Conservation (phyloP, 495 filamentous ascomycete species). For the Aspergillus nidulans region DNA sequence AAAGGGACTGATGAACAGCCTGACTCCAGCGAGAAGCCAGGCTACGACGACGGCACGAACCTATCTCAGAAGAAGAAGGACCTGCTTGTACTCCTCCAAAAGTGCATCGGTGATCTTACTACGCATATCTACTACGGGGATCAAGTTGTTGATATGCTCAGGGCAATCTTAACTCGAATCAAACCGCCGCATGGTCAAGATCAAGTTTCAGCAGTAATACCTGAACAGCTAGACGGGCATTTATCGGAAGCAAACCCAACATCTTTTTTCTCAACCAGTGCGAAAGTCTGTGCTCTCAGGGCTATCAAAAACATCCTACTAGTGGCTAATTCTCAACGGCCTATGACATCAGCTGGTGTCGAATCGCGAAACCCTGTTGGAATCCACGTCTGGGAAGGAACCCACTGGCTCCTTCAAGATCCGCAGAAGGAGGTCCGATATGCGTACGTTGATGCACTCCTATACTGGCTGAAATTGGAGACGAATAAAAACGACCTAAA, state of each 20-base stretch:
- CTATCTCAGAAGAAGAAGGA: conserved; percentile 43
- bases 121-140: conserved; percentile 94
- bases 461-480: conserved; percentile 78
- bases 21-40: conserved; percentile 15
- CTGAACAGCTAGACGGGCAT: conserved; percentile 31
- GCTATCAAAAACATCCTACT: conserved; percentile 74
- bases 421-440: conserved; percentile 68
- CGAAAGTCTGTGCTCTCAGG: conserved; percentile 70
- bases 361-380: conserved; percentile 69
- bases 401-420: conserved; percentile 82
- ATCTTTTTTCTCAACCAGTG: conserved; percentile 65
- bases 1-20: conserved; percentile 16
- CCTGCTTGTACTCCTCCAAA: conserved; percentile 62
- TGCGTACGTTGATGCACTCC: conserved; percentile 76
- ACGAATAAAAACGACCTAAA: conserved; percentile 63
- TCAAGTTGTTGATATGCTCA: conserved; percentile 87
- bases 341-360: conserved; percentile 53
- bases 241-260: conserved; percentile 33
- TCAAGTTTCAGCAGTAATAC: conserved; percentile 34
- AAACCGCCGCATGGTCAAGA: conserved; percentile 54
- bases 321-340: conserved; percentile 65
- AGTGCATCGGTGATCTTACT: conserved; percentile 78
- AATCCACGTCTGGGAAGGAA: conserved; percentile 83
- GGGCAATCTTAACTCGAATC: conserved; percentile 68
- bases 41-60: conserved; percentile 11